These are phyloP conservation scores for Helenozyma baotianmanensis DNA, from an alignment of 805 yeast genomes.

Conservation along the genomic window DNA sequence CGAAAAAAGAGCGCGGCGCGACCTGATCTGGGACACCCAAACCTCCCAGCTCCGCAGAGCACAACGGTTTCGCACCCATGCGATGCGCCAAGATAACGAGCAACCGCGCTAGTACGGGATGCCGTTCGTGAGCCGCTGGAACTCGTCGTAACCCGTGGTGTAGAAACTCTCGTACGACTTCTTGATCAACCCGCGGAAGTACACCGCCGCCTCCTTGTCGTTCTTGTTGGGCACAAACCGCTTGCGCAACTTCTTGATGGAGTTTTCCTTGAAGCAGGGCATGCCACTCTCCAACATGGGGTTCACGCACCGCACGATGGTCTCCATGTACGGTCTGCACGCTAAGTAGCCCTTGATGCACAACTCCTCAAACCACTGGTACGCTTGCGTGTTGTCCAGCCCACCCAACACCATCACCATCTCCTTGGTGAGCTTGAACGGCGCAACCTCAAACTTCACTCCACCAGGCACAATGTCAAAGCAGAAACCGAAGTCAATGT, in stretches of 20 bases:
- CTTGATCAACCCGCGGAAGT: conserved; percentile 69
- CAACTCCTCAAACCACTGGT: conserved; percentile 88
- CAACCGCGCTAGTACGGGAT: conserved; percentile 79
- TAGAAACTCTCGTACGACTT: conserved; percentile 83
- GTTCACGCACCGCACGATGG: conserved; percentile 74
- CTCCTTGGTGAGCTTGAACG: conserved; percentile 92
- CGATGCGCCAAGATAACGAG: no score
- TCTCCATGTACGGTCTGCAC: conserved; percentile 81
- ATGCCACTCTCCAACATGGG: conserved; percentile 95
- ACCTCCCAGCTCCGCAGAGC: no score
- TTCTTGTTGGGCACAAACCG: conserved; percentile 79
- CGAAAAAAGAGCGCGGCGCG: no score
- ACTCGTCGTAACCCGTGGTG: conserved; percentile 95
- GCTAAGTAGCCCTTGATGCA: conserved; percentile 91
- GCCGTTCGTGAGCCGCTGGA: conserved; percentile 94
- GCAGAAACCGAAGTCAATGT: conserved; percentile 97
- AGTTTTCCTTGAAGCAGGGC: conserved; percentile 90
- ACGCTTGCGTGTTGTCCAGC: conserved; percentile 74
- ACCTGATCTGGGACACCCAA: no score
- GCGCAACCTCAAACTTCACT: conserved; percentile 96
- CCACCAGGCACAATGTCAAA: conserved; percentile 99
- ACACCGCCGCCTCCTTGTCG: conserved; percentile 80
- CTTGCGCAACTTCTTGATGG: conserved; percentile 69
- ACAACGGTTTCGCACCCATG: no score
- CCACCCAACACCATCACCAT: conserved; percentile 99